phyloP scores from a whole-genome alignment of 352 stramenopile genomes.

The Phytophthora sojae region DNA sequence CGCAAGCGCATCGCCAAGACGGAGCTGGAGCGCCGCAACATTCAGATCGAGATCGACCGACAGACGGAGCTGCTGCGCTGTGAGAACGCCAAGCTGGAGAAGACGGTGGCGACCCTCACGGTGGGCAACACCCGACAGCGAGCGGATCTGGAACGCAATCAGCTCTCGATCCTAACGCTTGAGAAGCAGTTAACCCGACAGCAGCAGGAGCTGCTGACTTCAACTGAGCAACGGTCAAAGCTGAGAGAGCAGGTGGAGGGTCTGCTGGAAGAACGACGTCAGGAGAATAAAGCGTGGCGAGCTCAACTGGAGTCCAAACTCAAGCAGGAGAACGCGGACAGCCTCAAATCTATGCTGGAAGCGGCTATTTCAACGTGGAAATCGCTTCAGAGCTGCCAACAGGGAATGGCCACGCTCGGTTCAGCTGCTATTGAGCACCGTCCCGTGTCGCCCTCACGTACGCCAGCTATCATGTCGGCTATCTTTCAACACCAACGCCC shows the following conservation, averaged over 20 bases:
- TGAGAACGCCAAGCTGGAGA: slow-evolving; percentile 52
- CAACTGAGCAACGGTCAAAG: slow-evolving; percentile 12
- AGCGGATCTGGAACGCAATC: slow-evolving; percentile 40
- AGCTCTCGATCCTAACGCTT: slow-evolving; percentile 28
- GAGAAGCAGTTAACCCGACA: slow-evolving; percentile 38
- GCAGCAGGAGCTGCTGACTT: slow-evolving; percentile 29
- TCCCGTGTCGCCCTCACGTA: slow-evolving; percentile 28
- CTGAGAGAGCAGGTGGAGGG: slow-evolving; percentile 46
- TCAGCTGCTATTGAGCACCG: slow-evolving; percentile 7
- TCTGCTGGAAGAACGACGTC: slow-evolving; percentile 44
- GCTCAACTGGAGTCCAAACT: slow-evolving; percentile 41
- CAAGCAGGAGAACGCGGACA: slow-evolving; percentile 34
- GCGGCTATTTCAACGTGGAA: slow-evolving; percentile 50
- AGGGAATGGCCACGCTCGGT: slow-evolving; percentile 32
- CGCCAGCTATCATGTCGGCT: slow-evolving; percentile 30
- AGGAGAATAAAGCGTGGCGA: slow-evolving; percentile 45
- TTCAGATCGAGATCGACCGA: slow-evolving; percentile 68
- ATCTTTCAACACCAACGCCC: slow-evolving; percentile 37
- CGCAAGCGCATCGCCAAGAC: slow-evolving; percentile 47
- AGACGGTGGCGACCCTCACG: slow-evolving; percentile 33
- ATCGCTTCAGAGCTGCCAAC: slow-evolving; percentile 39
- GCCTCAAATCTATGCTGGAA: slow-evolving; percentile 43
- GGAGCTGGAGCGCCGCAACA: slow-evolving; percentile 61
- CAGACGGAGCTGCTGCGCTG: slow-evolving; percentile 54
- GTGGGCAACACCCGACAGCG: slow-evolving; percentile 25